A percentile compares a stretch with the other conserved stretches of the same genome.
Evolutionary conservation across 495 filamentous ascomycete genomes (phyloP).

Genomic region (Trichoderma asperelloides): DNA sequence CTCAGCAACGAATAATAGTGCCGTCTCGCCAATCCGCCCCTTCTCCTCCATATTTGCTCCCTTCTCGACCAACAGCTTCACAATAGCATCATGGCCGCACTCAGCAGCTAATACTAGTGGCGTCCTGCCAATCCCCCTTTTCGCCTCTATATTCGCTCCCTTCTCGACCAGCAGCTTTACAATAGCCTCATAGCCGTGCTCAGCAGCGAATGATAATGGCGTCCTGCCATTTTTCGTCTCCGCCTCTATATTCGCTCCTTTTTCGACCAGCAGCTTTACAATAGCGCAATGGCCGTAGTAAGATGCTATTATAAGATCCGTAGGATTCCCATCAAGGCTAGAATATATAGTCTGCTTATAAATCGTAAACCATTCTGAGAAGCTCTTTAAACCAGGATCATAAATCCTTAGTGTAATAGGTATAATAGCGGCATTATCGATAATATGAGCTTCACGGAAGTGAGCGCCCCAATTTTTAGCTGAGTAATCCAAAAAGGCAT

Average conservation of each 20-base stretch:
- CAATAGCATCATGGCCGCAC: no score
- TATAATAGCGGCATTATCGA: not conserved
- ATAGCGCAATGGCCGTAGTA: not conserved
- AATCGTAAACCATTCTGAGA: not conserved
- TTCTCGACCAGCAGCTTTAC: not conserved
- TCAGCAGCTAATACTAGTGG: no score
- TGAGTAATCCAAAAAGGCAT: slow-evolving; percentile 25
- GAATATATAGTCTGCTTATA: not conserved
- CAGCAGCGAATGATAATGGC: not conserved
- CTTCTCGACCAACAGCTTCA: no score
- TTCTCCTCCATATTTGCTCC: no score
- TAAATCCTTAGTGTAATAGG: not conserved
- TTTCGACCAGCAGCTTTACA: not conserved
- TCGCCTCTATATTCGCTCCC: no score
- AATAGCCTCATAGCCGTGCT: not conserved
- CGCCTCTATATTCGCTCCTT: not conserved
- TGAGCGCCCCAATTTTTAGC: slow-evolving; percentile 25
- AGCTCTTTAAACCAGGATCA: slow-evolving; percentile 2
- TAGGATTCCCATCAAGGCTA: not conserved
- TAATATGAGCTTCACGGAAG: slow-evolving; percentile 12
- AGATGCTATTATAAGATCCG: not conserved
- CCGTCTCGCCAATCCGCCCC: no score
- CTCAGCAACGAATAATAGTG: no score
- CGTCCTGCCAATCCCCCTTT: no score
- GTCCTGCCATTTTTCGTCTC: not conserved